Base-by-base conservation (phyloP, 768 basidiomycete genomes). In the Xanthoconium stramineum region DNA sequence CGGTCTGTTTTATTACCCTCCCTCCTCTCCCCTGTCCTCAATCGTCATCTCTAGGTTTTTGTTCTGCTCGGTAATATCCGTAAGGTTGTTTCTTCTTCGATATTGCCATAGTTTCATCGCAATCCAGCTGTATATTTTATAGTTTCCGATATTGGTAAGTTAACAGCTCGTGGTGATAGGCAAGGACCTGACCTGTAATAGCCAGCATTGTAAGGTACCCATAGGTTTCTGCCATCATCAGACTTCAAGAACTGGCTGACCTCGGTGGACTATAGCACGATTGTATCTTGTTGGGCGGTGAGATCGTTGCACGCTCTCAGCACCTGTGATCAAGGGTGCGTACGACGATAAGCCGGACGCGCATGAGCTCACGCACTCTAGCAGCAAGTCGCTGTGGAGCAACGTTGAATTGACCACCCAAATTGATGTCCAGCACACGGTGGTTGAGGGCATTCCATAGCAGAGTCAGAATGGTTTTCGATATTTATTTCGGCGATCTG, bases 221-320 rank as follows among this genome's bases (percentile, higher is more conserved):
- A 33, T 39, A 5, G 37, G 11, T 36, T 53, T 46, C 28, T 12
- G 9, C 8, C 11, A 15, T 14, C 28, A 5, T 39, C 28, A 8
- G 20, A 19, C 17, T 36, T 1, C 19, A 33, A 38, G 24, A 6
- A 35, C 24, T 15, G 3, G 13, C 51, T 51, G 35, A 53, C 24
- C 28, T 24, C 30, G 40, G 38, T n/a, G 15, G 12, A 9, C 12
- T 35, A 2, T 12, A 35, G 33, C 33, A 35, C 33, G 33, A 35
- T 35, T 8, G 33, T 14, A 43, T 62, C 61, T 8, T 54, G 47
- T 29, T 55, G 53, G 32, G 61, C 61, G 1, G 52, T 58, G 38
- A 62, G 53, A 38, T 62, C 56, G 3, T 32, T 49, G n/a, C n/a
- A 46, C n/a, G 15, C 32, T 12, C 45, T 46, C 11, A 30, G n/a